Evolutionary conservation across 129 eudicot genomes (phyloP).

Genomic region (Chrysanthemum seticuspe): DNA sequence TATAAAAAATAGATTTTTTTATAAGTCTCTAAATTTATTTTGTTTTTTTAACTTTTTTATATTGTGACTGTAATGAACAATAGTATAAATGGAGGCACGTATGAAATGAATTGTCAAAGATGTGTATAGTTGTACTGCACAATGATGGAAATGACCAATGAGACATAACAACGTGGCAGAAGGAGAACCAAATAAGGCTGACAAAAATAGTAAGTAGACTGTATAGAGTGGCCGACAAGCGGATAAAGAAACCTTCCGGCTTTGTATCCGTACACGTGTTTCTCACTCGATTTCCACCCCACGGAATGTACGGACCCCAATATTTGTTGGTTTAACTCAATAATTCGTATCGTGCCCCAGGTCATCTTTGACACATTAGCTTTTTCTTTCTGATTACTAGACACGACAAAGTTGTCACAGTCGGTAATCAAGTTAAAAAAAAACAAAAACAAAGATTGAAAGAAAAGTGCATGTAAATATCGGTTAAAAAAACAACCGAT

Average conservation of each 20-base stretch:
- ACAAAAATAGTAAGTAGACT: slow-evolving; percentile 11
- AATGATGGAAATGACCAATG: slow-evolving; percentile 16
- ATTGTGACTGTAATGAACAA: background rate
- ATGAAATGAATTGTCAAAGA: background rate
- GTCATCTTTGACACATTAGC: too few relatives aligned
- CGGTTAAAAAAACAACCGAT: too few relatives aligned
- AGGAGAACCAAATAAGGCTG: slow-evolving; percentile 33
- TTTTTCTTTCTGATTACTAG: too few relatives aligned
- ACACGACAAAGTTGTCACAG: too few relatives aligned
- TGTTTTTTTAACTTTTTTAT: too few relatives aligned
- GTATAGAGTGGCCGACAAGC: slow-evolving; percentile 60
- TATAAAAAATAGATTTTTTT: too few relatives aligned
- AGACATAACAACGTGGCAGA: slow-evolving; percentile 34
- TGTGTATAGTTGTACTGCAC: background rate
- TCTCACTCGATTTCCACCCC: slow-evolving; percentile 18
- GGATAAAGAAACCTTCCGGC: slow-evolving; percentile 32
- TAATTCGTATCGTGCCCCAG: too few relatives aligned
- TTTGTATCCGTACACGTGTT: slow-evolving; percentile 57
- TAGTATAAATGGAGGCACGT: background rate
- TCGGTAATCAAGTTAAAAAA: too few relatives aligned
- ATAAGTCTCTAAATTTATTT: too few relatives aligned
- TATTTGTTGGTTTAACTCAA: too few relatives aligned
- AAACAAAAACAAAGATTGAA: too few relatives aligned
- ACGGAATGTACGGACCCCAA: slow-evolving; percentile 49
- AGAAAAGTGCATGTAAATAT: too few relatives aligned